phyloP scores from a whole-genome alignment of 257 asterid species.

The Vinca minor region DNA sequence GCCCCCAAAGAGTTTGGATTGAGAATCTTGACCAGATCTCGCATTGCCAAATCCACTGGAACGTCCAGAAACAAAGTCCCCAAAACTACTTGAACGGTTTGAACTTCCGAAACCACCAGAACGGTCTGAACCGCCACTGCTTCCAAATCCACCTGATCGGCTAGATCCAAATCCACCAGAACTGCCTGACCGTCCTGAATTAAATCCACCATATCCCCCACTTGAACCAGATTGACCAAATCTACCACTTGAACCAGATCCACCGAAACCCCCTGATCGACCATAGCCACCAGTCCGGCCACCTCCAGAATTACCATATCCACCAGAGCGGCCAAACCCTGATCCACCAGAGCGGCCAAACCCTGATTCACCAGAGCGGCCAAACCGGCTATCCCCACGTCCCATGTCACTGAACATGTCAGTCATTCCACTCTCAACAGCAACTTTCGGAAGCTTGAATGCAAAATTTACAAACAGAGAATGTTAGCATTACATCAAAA shows the following conservation, averaged over 20 bases:
- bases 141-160: slow-evolving; percentile 34
- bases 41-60: slow-evolving; percentile 32
- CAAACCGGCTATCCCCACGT: slow-evolving; percentile 34
- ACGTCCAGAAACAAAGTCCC: slow-evolving; percentile 45
- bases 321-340: slow-evolving; percentile 53
- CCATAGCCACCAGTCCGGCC: slow-evolving; percentile 31
- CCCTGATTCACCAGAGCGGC: slow-evolving; percentile 28
- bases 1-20: background rate
- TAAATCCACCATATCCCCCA: slow-evolving; percentile 28
- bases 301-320: slow-evolving; percentile 36
- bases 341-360: slow-evolving; percentile 54
- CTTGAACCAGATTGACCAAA: slow-evolving; percentile 28
- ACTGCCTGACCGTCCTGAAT: slow-evolving; percentile 26
- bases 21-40: background rate
- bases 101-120: slow-evolving; percentile 35
- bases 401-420: slow-evolving; percentile 44
- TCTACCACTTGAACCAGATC: slow-evolving; percentile 27
- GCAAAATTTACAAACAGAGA: background rate
- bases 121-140: slow-evolving; percentile 36
- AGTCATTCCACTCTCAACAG: slow-evolving; percentile 48
- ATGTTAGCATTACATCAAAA: background rate
- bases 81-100: slow-evolving; percentile 40
- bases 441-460: slow-evolving; percentile 41
- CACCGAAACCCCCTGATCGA: slow-evolving; percentile 41
- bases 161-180: slow-evolving; percentile 15